These are phyloP conservation scores for Ophiostoma sp. DNA, from an alignment of 2,329 filamentous ascomycete species.

Conservation along the genomic window DNA sequence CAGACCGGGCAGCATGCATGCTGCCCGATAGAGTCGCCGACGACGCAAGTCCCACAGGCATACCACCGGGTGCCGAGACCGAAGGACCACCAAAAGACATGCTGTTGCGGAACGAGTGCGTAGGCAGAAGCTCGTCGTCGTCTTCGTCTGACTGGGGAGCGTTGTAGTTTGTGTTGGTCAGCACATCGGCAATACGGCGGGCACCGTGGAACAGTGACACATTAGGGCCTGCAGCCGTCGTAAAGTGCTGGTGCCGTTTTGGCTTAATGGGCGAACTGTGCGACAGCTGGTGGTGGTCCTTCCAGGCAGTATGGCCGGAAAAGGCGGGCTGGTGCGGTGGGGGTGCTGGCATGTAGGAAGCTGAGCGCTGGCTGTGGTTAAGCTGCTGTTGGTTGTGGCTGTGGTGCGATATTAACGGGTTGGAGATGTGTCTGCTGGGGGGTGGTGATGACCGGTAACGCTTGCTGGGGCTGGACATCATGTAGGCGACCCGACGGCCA, in stretches of 20 bases:
- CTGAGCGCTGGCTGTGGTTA: conserved; percentile 46
- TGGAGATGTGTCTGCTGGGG: conserved; percentile 64
- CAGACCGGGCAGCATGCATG: conserved; percentile 43
- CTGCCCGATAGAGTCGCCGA: conserved; percentile 14
- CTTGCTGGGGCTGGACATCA: conserved; percentile 56
- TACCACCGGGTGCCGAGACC: not conserved
- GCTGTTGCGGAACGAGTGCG: conserved; percentile 63
- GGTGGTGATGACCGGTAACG: conserved; percentile 59
- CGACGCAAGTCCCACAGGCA: conserved; percentile 9
- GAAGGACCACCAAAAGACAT: conserved; percentile 20
- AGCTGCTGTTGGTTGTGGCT: not conserved
- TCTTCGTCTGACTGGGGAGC: conserved; percentile 68
- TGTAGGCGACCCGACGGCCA: conserved; percentile 29
- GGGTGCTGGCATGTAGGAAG: conserved; percentile 44
- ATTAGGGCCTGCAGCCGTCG: conserved; percentile 63
- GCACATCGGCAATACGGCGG: conserved; percentile 61
- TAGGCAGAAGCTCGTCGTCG: conserved; percentile 74
- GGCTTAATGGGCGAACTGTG: conserved; percentile 84
- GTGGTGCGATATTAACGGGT: conserved; percentile 51
- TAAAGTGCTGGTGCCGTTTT: conserved; percentile 68
- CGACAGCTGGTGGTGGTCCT: conserved; percentile 69
- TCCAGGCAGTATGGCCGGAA: conserved; percentile 61
- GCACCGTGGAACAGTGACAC: conserved; percentile 74
- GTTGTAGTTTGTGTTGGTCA: conserved; percentile 53
- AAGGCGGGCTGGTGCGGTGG: conserved; percentile 16